Evolutionary conservation across 257 asterid species (phyloP).

Genomic region (Thymus quinquecostatus): DNA sequence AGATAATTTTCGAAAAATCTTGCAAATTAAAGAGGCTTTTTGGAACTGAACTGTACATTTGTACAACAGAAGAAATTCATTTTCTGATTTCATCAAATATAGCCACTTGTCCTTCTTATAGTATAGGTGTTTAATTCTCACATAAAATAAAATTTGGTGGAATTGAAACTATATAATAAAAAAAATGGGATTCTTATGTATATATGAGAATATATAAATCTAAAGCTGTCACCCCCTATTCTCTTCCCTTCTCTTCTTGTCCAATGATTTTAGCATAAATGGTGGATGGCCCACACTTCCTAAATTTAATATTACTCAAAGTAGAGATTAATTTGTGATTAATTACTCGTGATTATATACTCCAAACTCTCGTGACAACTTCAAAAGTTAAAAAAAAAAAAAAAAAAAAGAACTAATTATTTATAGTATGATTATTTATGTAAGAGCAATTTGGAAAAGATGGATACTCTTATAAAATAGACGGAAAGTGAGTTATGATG

Average conservation of each 20-base stretch:
- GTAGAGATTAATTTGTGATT: too few species aligned
- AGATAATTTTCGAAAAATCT: neutral
- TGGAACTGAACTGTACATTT: neutral
- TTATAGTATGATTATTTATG: too few species aligned
- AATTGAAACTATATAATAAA: too few species aligned
- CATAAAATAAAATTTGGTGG: too few species aligned
- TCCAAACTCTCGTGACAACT: neutral
- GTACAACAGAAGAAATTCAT: neutral
- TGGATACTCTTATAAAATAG: neutral
- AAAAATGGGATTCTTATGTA: too few species aligned
- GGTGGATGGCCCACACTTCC: neutral
- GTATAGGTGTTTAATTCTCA: slow-evolving; percentile 12
- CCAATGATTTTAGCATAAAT: too few species aligned
- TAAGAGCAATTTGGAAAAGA: neutral
- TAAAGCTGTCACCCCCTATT: too few species aligned
- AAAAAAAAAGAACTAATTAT: too few species aligned
- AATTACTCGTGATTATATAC: too few species aligned
- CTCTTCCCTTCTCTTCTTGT: too few species aligned
- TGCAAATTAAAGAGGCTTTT: neutral
- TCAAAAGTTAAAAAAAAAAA: neutral
- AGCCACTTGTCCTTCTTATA: slow-evolving; percentile 36
- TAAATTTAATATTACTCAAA: neutral
- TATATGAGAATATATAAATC: too few species aligned
- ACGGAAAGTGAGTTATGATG: neutral
- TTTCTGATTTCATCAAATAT: neutral